A percentile compares a stretch with the other conserved stretches of the same genome.
These are phyloP conservation scores for Brassica hybrid DNA, from an alignment of 441 rosid species.

Conservation along the genomic window DNA sequence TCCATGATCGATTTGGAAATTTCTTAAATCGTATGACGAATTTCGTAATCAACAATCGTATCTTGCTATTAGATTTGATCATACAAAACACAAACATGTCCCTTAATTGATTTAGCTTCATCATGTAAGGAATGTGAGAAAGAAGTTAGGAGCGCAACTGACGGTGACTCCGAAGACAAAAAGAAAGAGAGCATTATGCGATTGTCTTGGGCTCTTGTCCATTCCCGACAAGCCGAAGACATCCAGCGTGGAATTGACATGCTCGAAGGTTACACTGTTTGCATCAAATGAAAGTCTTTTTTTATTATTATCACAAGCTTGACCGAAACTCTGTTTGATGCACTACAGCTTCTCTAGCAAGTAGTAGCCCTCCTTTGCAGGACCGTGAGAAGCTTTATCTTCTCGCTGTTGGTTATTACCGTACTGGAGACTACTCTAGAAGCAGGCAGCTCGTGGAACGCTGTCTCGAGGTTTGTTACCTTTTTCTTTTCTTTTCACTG, in stretches of 20 bases:
- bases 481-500: neutral
- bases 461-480: constrained; percentile 70
- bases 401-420: constrained; percentile 86
- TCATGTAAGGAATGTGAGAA: constrained; percentile 67
- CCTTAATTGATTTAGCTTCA: neutral
- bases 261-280: constrained; percentile 63
- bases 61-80: too few species aligned
- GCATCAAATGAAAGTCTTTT: neutral
- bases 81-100: too few species aligned
- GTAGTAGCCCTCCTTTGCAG: constrained; percentile 61
- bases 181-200: constrained; percentile 76
- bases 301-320: neutral
- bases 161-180: constrained; percentile 53
- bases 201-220: constrained; percentile 91
- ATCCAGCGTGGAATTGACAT: constrained; percentile 86
- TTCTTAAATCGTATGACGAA: too few species aligned
- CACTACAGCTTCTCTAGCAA: constrained; percentile 74
- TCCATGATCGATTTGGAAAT: too few species aligned
- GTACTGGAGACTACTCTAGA: constrained; percentile 77
- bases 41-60: too few species aligned
- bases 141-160: constrained; percentile 63
- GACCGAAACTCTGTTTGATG: neutral
- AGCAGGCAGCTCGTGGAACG: constrained; percentile 78
- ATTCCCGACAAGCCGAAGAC: constrained; percentile 73
- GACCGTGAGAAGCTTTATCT: constrained; percentile 90